phyloP scores from a whole-genome alignment of 495 filamentous ascomycete species.

The Friedmanniomyces endolithicus region DNA sequence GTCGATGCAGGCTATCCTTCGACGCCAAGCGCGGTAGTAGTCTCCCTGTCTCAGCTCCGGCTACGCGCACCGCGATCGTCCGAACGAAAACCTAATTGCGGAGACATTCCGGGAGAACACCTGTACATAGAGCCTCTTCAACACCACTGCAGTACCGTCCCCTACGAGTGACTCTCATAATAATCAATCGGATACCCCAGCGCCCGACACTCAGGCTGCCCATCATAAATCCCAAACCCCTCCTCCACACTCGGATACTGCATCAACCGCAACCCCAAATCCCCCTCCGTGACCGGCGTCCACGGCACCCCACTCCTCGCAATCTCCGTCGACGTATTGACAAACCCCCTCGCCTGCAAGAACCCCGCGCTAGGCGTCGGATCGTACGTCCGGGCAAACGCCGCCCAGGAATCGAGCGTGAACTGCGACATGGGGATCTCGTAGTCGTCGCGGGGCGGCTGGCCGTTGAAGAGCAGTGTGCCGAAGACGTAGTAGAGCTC shows the following conservation, averaged over 20 bases:
- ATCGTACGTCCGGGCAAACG: constrained; percentile 22
- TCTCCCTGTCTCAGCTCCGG: too few species aligned
- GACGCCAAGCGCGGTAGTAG: too few species aligned
- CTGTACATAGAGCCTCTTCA: too few species aligned
- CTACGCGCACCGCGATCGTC: too few species aligned
- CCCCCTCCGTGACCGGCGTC: background rate
- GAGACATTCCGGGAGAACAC: too few species aligned
- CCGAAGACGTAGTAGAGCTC: constrained; percentile 39
- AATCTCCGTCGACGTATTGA: constrained; percentile 19
- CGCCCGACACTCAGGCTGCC: constrained; percentile 4
- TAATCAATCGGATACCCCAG: constrained; percentile 9
- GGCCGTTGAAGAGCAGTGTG: constrained; percentile 20
- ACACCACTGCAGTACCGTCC: too few species aligned
- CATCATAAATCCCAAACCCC: constrained; percentile 7
- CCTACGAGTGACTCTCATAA: background rate
- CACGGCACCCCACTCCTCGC: background rate
- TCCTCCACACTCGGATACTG: constrained; percentile 1
- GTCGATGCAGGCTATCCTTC: too few species aligned
- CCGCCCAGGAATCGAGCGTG: constrained; percentile 22
- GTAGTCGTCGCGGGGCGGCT: constrained; percentile 20
- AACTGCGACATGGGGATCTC: constrained; percentile 27
- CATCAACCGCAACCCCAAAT: constrained; percentile 4
- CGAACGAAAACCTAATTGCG: too few species aligned
- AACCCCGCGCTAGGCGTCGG: constrained; percentile 20
- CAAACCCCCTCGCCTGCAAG: constrained; percentile 21